Evolutionary conservation across 78 protist genomes (phyloP).

Genomic region (Dictyostelium capitatum): DNA sequence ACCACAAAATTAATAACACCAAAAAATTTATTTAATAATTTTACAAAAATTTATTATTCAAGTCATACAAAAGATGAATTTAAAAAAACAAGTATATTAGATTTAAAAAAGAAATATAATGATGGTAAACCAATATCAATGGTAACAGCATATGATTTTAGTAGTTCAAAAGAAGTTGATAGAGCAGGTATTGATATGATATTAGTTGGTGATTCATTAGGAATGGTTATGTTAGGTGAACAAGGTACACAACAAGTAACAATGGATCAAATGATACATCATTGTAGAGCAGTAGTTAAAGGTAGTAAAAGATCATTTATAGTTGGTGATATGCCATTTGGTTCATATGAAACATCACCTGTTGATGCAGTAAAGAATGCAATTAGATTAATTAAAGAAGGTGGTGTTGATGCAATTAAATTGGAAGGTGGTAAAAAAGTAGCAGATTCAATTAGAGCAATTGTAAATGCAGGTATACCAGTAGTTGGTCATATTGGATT

Average conservation of each 20-base stretch:
- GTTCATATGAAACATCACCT: slow-evolving; percentile 84
- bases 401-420: slow-evolving; percentile 93
- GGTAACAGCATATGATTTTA: slow-evolving; percentile 93
- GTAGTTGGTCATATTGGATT: slow-evolving; percentile 97
- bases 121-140: slow-evolving; percentile 79
- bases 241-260: slow-evolving; percentile 90
- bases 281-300: slow-evolving; percentile 87
- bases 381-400: slow-evolving; percentile 88
- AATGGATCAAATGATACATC: slow-evolving; percentile 93
- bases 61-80: slow-evolving; percentile 32
- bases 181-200: slow-evolving; percentile 75
- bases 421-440: slow-evolving; percentile 93
- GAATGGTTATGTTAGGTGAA: slow-evolving; percentile 93
- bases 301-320: slow-evolving; percentile 86
- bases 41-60: slow-evolving; percentile 20
- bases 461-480: slow-evolving; percentile 91
- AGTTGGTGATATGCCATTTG: slow-evolving; percentile 97
- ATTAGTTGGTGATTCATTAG: slow-evolving; percentile 93
- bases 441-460: slow-evolving; percentile 27
- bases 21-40: background rate
- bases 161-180: slow-evolving; percentile 84
- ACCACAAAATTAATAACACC: background rate
- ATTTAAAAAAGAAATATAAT: slow-evolving; percentile 73
- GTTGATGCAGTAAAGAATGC: slow-evolving; percentile 91
- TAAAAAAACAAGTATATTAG: slow-evolving; percentile 71